Conservation (phyloP, 2,329 filamentous ascomycete genomes). For the Cladosporium cucumerinum region DNA sequence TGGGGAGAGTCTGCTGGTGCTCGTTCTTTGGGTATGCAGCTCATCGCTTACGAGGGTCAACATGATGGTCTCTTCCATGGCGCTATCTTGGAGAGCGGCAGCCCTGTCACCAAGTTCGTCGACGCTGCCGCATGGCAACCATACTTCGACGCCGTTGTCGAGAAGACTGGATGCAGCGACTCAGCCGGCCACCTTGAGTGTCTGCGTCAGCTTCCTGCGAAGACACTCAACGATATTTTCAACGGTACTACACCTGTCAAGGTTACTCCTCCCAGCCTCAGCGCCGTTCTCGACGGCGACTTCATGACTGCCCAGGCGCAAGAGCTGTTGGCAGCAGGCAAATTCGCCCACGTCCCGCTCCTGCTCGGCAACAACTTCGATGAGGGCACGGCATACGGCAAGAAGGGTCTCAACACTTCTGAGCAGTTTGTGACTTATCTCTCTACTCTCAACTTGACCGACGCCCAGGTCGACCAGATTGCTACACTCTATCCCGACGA, state of each 20-base stretch:
- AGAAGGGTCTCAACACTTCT: conserved; percentile 26
- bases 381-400: conserved; percentile 27
- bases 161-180: conserved; percentile 55
- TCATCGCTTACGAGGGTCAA: conserved; percentile 38
- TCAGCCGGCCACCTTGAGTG: conserved; percentile 59
- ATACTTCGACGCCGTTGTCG: conserved; percentile 60
- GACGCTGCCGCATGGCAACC: conserved; percentile 41
- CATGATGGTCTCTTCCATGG: conserved; percentile 42
- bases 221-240: conserved; percentile 22
- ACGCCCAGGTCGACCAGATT: neutral
- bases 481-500: conserved; percentile 7
- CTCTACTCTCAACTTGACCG: neutral
- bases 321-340: conserved; percentile 8
- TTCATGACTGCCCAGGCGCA: conserved; percentile 6
- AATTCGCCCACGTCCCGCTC: conserved; percentile 27
- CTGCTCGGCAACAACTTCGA: conserved; percentile 30
- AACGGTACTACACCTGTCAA: conserved; percentile 19
- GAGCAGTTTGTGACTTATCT: conserved; percentile 20
- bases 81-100: conserved; percentile 42
- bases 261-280: conserved; percentile 3
- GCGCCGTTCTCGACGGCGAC: conserved; percentile 10
- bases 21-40: conserved; percentile 45
- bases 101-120: neutral
- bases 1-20: conserved; percentile 64
- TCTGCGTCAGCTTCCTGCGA: conserved; percentile 49